Base-by-base conservation (phyloP, 2,329 filamentous ascomycete genomes). In the Arthrobotrys iridis region DNA sequence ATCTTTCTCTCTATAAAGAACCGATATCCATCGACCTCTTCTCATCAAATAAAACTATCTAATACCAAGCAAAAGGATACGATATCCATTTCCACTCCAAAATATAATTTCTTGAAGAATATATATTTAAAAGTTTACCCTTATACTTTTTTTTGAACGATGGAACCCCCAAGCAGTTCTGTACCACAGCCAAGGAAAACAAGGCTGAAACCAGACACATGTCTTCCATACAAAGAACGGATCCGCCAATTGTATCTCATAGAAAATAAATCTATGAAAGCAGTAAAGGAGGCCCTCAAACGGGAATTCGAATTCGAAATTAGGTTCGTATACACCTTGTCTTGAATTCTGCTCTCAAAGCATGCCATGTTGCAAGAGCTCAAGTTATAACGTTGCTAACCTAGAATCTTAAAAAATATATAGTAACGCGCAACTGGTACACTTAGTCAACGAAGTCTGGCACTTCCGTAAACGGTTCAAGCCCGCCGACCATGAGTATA, bases 401-500 rank as follows among this genome's bases (percentile, higher is more conserved):
- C 24, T 26, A 28, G 33, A 33, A 10, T 7, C 7, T 20, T 22
- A 13, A n/a, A 33, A n/a, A n/a, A n/a, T n/a, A 15, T 26, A 15
- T 33, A 65, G 60, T 3, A 26, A 33, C 4, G 11, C 7, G 4
- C 46, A 65, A 13, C 22, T 65, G 6, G 13, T 55, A 11, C 60
- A 65, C n/a, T 24, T 65, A 33, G 18, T 65, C 4, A 65, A 65
- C 13, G 35, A 55, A 40, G 46, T 35, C 6, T 65, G 60, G 60
- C 8, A 41, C n/a, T 43, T 65, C 18, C 60, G 60, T 5, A 65
- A 43, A n/a, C 46, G 33, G 2, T 18, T 65, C 4, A 55, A 18
- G 1, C 45, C 46, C 2, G 7, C 20, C 11, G 60, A 65, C 13
- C 60, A 55, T 20, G 35, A 65, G 13, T 65, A 55, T 33, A 65